Conservation (phyloP, 2,329 filamentous ascomycete genomes). For the Pseudogymnoascus sp. region DNA sequence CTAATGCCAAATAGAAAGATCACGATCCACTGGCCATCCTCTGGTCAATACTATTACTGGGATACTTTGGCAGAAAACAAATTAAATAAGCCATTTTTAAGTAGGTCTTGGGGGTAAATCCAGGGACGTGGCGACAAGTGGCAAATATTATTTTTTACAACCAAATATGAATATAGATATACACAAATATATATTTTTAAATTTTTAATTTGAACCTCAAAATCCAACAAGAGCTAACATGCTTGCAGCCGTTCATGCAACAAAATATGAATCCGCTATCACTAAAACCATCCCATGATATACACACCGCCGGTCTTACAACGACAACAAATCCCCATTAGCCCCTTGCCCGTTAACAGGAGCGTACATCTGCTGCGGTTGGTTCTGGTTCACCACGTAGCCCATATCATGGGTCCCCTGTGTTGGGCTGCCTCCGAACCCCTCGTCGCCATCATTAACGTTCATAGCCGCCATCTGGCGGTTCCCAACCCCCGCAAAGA, state of each 20-base stretch:
- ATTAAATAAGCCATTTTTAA: neutral
- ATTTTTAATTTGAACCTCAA: neutral
- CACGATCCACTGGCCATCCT: neutral
- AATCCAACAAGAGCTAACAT: neutral
- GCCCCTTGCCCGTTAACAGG: conserved; percentile 53
- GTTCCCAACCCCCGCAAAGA: conserved; percentile 71
- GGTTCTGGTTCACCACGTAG: conserved; percentile 75
- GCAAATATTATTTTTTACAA: neutral
- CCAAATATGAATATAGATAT: neutral
- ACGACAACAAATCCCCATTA: conserved; percentile 63
- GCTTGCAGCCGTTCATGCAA: neutral
- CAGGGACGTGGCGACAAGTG: neutral
- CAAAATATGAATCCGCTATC: neutral
- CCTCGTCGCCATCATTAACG: conserved; percentile 54
- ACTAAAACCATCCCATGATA: neutral
- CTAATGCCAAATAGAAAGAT: neutral
- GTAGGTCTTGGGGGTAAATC: neutral
- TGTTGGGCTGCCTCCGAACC: conserved; percentile 45
- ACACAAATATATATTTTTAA: neutral
- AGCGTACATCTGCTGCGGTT: conserved; percentile 66
- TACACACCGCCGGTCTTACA: conserved; percentile 34
- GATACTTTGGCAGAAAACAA: neutral
- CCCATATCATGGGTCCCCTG: conserved; percentile 43
- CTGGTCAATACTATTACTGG: neutral
- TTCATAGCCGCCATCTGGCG: conserved; percentile 67